phyloP scores from a whole-genome alignment of 768 basidiomycete species.

The Pisolithus albus region DNA sequence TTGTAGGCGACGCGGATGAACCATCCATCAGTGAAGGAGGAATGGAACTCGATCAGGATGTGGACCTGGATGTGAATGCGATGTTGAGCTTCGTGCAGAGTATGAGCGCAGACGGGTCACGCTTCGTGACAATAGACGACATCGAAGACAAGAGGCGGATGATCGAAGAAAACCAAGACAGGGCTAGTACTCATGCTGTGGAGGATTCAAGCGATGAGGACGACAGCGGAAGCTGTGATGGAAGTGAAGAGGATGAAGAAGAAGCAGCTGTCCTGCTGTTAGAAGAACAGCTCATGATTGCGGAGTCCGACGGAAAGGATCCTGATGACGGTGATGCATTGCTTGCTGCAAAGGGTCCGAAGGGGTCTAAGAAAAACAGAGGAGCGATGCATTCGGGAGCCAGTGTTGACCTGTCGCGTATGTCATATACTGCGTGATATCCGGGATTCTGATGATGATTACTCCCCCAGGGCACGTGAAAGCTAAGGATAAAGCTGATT shows the following conservation, averaged over 20 bases:
- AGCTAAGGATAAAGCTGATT: constrained; percentile 6
- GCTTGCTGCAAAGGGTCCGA: constrained; percentile 25
- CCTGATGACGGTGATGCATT: constrained; percentile 16
- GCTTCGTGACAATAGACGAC: constrained; percentile 60
- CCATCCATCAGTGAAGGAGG: constrained; percentile 32
- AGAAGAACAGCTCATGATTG: constrained; percentile 44
- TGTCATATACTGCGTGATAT: not conserved
- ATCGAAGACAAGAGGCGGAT: constrained; percentile 49
- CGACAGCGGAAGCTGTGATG: constrained; percentile 3
- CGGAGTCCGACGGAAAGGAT: constrained; percentile 18
- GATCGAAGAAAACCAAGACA: constrained; percentile 42
- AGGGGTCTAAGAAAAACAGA: constrained; percentile 42
- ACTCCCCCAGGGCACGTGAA: constrained; percentile 1
- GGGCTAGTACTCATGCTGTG: constrained; percentile 17
- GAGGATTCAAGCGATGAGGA: constrained; percentile 27
- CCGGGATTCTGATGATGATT: not conserved
- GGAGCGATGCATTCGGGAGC: not conserved
- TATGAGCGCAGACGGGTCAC: constrained; percentile 41
- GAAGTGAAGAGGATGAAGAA: constrained; percentile 16
- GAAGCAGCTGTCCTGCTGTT: constrained; percentile 34
- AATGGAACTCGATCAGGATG: constrained; percentile 63
- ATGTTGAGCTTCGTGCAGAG: constrained; percentile 51
- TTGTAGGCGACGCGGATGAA: constrained; percentile 22
- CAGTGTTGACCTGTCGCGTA: not conserved
- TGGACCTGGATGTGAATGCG: constrained; percentile 38